A percentile compares a stretch with the other conserved stretches of the same genome.
Evolutionary conservation across 768 basidiomycete species (phyloP).

Genomic region (Leccinum rimulosum): DNA sequence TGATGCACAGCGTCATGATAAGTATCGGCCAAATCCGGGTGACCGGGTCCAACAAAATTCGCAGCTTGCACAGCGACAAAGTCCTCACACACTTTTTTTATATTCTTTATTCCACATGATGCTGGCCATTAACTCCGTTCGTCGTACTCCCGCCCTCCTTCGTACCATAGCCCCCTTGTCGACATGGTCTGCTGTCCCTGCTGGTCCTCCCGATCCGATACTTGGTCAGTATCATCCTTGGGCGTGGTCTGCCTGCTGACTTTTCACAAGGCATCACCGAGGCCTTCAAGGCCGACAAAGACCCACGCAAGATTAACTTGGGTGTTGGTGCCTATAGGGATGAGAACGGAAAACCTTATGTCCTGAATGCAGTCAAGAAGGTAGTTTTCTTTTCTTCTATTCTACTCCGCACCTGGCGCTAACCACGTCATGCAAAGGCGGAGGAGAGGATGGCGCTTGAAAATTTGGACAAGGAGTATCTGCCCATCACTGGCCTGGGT

Average conservation of each 20-base stretch:
- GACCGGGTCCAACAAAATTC: neutral
- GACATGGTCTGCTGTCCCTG: slow-evolving; percentile 78
- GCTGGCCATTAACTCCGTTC: slow-evolving; percentile 45
- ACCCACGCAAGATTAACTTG: slow-evolving; percentile 92
- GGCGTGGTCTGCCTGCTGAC: slow-evolving; percentile 6
- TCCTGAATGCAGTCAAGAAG: slow-evolving; percentile 86
- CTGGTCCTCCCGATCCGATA: slow-evolving; percentile 91
- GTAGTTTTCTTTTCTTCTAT: slow-evolving; percentile 34
- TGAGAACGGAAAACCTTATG: slow-evolving; percentile 91
- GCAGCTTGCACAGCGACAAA: neutral
- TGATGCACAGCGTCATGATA: neutral
- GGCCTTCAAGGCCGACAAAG: slow-evolving; percentile 94
- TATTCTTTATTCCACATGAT: slow-evolving; percentile 20
- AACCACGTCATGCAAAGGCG: slow-evolving; percentile 46
- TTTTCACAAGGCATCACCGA: slow-evolving; percentile 74
- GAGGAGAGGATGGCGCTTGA: slow-evolving; percentile 67
- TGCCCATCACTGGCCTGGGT: slow-evolving; percentile 89
- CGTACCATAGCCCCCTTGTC: slow-evolving; percentile 49
- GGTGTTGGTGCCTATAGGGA: slow-evolving; percentile 98
- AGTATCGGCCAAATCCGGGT: slow-evolving; percentile 19
- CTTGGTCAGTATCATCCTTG: slow-evolving; percentile 54
- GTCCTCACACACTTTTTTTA: neutral
- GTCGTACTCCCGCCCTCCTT: slow-evolving; percentile 45
- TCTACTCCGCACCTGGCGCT: neutral
- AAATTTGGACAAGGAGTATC: slow-evolving; percentile 89